Percentiles rank a stretch among this genome's conserved stretches.
These are phyloP conservation scores for Pascua sp. DNA, from an alignment of 1,284 basidiomycete genomes.

Conservation along the genomic window DNA sequence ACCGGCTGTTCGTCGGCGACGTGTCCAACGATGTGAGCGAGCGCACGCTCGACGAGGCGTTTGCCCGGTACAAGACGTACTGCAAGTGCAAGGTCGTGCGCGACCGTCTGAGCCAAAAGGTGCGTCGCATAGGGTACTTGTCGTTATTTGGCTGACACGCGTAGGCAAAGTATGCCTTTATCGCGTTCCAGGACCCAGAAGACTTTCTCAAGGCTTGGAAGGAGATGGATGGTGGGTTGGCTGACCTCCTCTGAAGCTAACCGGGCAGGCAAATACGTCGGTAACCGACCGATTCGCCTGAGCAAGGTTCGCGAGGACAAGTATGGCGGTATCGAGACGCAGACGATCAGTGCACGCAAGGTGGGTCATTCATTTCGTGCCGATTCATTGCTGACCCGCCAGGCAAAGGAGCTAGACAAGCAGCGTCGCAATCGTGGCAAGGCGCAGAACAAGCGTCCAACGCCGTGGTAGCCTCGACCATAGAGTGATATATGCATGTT, in stretches of 20 bases:
- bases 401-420: slow-evolving; percentile 48
- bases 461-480: slow-evolving; percentile 28
- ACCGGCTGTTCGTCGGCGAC: slow-evolving; percentile 95
- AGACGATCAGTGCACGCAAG: slow-evolving; percentile 56
- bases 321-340: slow-evolving; percentile 79
- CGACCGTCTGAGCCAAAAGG: slow-evolving; percentile 85
- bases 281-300: slow-evolving; percentile 86
- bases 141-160: slow-evolving; percentile 1
- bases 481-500: neutral
- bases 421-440: slow-evolving; percentile 45
- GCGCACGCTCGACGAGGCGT: slow-evolving; percentile 85
- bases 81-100: slow-evolving; percentile 91
- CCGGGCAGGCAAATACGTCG: slow-evolving; percentile 83
- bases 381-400: neutral
- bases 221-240: slow-evolving; percentile 89
- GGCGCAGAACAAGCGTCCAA: slow-evolving; percentile 45
- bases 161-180: slow-evolving; percentile 94
- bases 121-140: slow-evolving; percentile 32
- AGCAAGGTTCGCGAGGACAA: slow-evolving; percentile 82
- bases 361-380: slow-evolving; percentile 34
- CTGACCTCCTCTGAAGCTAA: neutral
- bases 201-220: slow-evolving; percentile 99
- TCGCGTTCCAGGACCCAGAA: slow-evolving; percentile 96
- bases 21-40: slow-evolving; percentile 98
- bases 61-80: slow-evolving; percentile 87